Base-by-base conservation (phyloP, 192 early-diverging fungal species). In the Coemansia sp. region DNA sequence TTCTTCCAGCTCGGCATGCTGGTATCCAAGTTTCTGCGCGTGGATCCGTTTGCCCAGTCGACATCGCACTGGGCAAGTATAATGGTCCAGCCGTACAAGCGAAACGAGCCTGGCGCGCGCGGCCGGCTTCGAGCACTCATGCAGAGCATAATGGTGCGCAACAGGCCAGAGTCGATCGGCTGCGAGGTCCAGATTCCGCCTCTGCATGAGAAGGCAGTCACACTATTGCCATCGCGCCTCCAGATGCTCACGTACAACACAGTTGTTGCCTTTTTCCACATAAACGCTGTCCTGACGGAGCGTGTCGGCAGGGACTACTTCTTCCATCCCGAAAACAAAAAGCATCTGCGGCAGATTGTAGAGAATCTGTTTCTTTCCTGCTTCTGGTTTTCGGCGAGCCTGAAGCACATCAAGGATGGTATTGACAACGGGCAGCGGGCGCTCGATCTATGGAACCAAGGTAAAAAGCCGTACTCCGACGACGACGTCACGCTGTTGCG, bases 111-210 rank as follows among this genome's bases (percentile, higher is more conserved):
- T 0, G 77, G 81, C 34, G 87, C 87, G 9, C 70, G 67, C 15
- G 62, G 66, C 9, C 72, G 84, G 1, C 67, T 93, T 26, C 57
- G 68, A 18, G 75, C 82, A 16, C 68, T 91, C 30, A 82, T 94
- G 85, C 79, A 89, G 21, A 77, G 83, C 58, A 71, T 90, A 26
- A 92, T 94, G 88, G 84, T 93, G 4, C 87, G 92, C 8, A 92
- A 91, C 68, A 74, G 74, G 7, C 62, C 72, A 25, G 82, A 84
- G 28, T 83, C 87, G 20, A 67, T 93, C 18, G 66, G 68, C 42
- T 58, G 61, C 21, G 88, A 92, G 30, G 77, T 92, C 2, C 64
- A 61, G 33, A 78, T 94, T 0, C 92, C 92, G 23, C 87, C 88
- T 7, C 67, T 94, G 16, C 59, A 83, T 45, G 86, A 89, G 37